Conservation (phyloP, 345 rosid genomes). For the Corymbia maculata region DNA sequence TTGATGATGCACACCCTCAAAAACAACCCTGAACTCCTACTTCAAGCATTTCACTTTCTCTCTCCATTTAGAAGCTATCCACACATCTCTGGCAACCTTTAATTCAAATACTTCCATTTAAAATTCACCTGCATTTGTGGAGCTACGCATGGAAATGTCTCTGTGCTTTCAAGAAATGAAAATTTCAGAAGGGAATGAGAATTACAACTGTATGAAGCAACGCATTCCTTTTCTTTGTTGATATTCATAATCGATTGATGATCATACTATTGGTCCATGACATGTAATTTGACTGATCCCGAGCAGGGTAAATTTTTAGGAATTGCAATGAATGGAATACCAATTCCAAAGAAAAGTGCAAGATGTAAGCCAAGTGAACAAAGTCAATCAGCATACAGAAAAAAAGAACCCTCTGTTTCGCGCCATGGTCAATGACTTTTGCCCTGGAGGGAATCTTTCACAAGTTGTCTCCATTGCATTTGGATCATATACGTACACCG, state of each 20-base stretch:
- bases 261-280: neutral
- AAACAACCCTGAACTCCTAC: too few relatives aligned
- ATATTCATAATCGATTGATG: neutral
- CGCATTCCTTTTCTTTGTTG: neutral
- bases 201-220: neutral
- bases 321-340: neutral
- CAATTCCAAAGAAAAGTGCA: neutral
- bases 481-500: neutral
- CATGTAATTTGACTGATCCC: neutral
- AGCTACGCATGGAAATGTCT: too few relatives aligned
- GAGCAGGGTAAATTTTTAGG: neutral
- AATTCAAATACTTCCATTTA: too few relatives aligned
- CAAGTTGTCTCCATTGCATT: neutral
- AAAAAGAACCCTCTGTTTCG: neutral
- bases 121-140: too few relatives aligned
- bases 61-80: neutral
- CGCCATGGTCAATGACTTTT: neutral
- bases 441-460: neutral
- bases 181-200: too few relatives aligned
- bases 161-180: too few relatives aligned
- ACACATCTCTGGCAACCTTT: neutral
- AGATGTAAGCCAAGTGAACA: neutral
- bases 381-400: neutral
- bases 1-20: too few relatives aligned
- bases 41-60: too few relatives aligned